Evolutionary conservation across 371 early-diverging fungal species (phyloP), one percentile per base, ranked within the genome.

Genomic region (Mortierella sp.): DNA sequence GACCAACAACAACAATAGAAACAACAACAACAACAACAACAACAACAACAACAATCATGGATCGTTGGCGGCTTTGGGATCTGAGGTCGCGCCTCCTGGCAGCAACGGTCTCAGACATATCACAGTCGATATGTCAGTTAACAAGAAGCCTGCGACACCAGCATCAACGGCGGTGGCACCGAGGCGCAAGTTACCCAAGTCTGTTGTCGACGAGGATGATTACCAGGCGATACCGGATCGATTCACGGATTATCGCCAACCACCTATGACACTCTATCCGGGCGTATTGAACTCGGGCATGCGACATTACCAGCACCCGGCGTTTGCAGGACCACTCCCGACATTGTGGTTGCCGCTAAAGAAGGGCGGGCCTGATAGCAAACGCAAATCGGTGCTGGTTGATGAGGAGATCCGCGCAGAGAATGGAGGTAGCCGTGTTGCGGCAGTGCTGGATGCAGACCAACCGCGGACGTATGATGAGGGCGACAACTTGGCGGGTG

Each of bases 211-310:
- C 34, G 93, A 95, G 51, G 94, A 95, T 69, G 94, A 95, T 71
- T 95, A 94, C 74, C 91, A 89, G 19, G 94, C 95, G 3, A 74
- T 75, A 24, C 86, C 86, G 6, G 86, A 86, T 61, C 81, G 77
- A 61, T 79, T 54, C 57, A 86, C 86, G 16, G 86, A 86, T 34
- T 86, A 79, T 34, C 79, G 55, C 43, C 85, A 84, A 40, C 85
- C 85, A 10, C 82, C 82, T 8, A 96, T 96, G 96, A 92, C 94
- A 0, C 84, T 94, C 26, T 91, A 93, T 73, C 80, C 89, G 19
- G 96, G 96, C 14, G 91, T 96, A 10, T 85, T 96, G 51, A 95
- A 96, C 80, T 93, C 94, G 11, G 94, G 95, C 3, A 94, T 96
- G 90, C 91, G 91, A 55, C 90, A 90, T 48, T 96, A 95, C 67